A percentile compares a stretch with the other conserved stretches of the same genome.
phyloP scores from a whole-genome alignment of 2,329 filamentous ascomycete species.

The Hymenotorrendiella dingleyae region DNA sequence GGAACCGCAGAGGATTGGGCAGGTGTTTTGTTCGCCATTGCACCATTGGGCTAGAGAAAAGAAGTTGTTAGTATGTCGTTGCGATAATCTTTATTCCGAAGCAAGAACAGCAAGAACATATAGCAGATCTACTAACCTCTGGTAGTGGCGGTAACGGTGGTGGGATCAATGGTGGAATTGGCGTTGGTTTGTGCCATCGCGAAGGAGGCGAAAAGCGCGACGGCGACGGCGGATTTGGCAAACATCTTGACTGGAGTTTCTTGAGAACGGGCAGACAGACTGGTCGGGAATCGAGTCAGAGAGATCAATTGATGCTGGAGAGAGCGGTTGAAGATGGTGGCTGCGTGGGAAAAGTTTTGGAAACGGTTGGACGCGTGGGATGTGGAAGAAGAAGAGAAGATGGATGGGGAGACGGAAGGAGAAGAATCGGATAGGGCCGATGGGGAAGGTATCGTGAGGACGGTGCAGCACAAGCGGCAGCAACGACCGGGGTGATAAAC shows the following conservation, averaged over 20 bases:
- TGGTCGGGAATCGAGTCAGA: neutral
- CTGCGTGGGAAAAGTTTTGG: too few species aligned
- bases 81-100: too few species aligned
- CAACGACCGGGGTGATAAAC: too few species aligned
- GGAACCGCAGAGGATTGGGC: slow-evolving; percentile 51
- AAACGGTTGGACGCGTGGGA: too few species aligned
- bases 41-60: slow-evolving; percentile 47
- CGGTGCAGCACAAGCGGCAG: neutral
- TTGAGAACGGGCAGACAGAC: neutral
- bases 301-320: slow-evolving; percentile 1
- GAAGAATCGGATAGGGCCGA: neutral
- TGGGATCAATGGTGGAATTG: slow-evolving; percentile 26
- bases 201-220: slow-evolving; percentile 24
- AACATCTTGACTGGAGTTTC: slow-evolving; percentile 24
- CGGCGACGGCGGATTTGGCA: slow-evolving; percentile 22
- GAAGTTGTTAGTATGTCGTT: too few species aligned
- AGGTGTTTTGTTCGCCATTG: slow-evolving; percentile 50
- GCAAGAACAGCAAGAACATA: too few species aligned
- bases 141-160: slow-evolving; percentile 9
- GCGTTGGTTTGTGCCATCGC: slow-evolving; percentile 17
- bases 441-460: slow-evolving; percentile 1
- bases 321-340: neutral
- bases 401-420: neutral
- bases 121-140: slow-evolving; percentile 19
- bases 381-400: neutral